These are phyloP conservation scores for Stephanodiscus minutulus DNA, from an alignment of 108 stramenopile genomes.

Conservation along the genomic window DNA sequence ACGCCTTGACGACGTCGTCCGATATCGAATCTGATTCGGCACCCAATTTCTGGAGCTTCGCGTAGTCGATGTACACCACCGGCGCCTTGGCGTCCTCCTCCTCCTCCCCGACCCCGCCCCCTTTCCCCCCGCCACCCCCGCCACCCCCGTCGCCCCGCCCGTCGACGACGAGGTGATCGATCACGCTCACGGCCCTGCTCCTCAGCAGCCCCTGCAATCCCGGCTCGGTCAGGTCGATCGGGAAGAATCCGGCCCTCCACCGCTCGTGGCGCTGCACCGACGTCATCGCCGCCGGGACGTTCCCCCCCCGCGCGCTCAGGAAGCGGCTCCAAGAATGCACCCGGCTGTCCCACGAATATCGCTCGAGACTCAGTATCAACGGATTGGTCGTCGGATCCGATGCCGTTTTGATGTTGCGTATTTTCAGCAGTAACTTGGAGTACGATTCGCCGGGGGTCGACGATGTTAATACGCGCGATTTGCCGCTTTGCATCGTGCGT, in stretches of 20 bases:
- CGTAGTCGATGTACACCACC: slow-evolving; percentile 81
- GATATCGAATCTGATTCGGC: slow-evolving; percentile 42
- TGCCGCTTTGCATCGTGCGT: slow-evolving; percentile 17
- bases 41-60: slow-evolving; percentile 58
- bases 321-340: slow-evolving; percentile 81
- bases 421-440: slow-evolving; percentile 50
- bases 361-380: slow-evolving; percentile 64
- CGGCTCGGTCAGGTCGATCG: slow-evolving; percentile 71
- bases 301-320: slow-evolving; percentile 68
- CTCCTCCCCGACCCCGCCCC: background rate
- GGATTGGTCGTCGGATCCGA: slow-evolving; percentile 39
- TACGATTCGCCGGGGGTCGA: slow-evolving; percentile 39
- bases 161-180: slow-evolving; percentile 42
- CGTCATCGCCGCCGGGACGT: slow-evolving; percentile 77
- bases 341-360: slow-evolving; percentile 79
- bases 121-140: background rate
- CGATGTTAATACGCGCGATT: too few species aligned
- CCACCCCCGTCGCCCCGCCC: background rate
- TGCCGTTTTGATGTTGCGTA: slow-evolving; percentile 54
- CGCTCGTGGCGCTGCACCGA: slow-evolving; percentile 78
- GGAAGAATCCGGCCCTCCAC: slow-evolving; percentile 74
- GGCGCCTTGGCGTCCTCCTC: slow-evolving; percentile 46
- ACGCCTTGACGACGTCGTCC: slow-evolving; percentile 73
- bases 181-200: slow-evolving; percentile 69
- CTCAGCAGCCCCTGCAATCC: slow-evolving; percentile 65